These are phyloP conservation scores for Cymodocea nodosa DNA, from an alignment of 116 monocot genomes.

Conservation along the genomic window DNA sequence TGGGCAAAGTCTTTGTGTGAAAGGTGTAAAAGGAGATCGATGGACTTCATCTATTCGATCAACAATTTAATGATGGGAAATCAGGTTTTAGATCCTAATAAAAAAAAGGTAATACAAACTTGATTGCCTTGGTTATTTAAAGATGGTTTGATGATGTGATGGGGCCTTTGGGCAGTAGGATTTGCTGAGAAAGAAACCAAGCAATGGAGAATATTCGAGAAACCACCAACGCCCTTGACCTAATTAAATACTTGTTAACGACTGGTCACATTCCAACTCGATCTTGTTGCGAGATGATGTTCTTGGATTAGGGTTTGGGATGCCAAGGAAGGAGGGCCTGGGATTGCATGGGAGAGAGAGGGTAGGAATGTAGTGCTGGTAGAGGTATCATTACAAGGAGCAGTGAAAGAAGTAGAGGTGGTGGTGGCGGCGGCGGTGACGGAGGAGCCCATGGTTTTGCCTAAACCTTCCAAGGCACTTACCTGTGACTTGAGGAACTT, in stretches of 20 bases:
- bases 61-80: not conserved
- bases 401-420: not conserved
- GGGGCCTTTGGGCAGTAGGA: too few relatives aligned
- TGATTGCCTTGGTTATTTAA: not conserved
- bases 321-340: constrained; percentile 10
- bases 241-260: not conserved
- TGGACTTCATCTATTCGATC: constrained; percentile 5
- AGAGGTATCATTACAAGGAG: too few relatives aligned
- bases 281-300: not conserved
- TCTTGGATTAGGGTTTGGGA: constrained; percentile 24
- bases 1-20: constrained; percentile 12
- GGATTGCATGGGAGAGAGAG: constrained; percentile 8
- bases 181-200: too few relatives aligned
- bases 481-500: constrained; percentile 68
- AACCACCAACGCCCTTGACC: not conserved
- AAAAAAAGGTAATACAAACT: too few relatives aligned
- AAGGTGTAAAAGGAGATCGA: not conserved
- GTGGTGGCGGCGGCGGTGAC: not conserved
- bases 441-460: not conserved
- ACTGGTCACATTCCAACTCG: not conserved
- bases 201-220: too few relatives aligned
- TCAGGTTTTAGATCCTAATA: not conserved
- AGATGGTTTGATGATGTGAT: not conserved
- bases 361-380: not conserved
- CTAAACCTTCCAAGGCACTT: constrained; percentile 36